Evolutionary conservation across 148 eudicot species (phyloP).

Genomic region (Heliamphora exappendiculata): DNA sequence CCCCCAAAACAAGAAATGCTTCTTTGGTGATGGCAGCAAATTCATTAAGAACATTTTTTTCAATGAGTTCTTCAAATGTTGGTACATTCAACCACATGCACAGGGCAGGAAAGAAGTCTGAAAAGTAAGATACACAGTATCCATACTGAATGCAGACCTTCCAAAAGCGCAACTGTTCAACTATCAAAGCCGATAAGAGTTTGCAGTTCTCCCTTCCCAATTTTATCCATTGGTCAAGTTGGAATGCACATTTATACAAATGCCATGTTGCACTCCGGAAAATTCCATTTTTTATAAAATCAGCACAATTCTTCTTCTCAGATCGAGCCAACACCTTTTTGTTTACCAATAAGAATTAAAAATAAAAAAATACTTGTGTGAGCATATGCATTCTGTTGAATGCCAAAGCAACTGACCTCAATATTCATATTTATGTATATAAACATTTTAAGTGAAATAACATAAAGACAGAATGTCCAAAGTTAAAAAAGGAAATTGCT

Average conservation of each 20-base stretch:
- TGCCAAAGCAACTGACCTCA: background rate
- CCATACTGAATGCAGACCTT: conserved; percentile 79
- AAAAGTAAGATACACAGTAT: conserved; percentile 51
- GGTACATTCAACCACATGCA: conserved; percentile 77
- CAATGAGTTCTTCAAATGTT: conserved; percentile 44
- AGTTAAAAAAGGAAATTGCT: conserved; percentile 11
- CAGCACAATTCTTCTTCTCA: conserved; percentile 49
- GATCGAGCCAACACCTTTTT: conserved; percentile 71
- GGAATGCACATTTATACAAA: conserved; percentile 41
- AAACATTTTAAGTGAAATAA: background rate
- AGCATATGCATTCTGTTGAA: background rate
- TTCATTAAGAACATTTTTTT: conserved; percentile 46
- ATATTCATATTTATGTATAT: background rate
- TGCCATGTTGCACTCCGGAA: conserved; percentile 67
- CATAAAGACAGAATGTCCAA: background rate
- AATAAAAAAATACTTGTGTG: background rate
- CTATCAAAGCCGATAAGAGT: conserved; percentile 58
- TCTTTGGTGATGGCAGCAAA: conserved; percentile 57
- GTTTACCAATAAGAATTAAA: background rate
- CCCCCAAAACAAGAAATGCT: conserved; percentile 58
- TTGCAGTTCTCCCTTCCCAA: conserved; percentile 52
- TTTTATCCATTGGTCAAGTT: conserved; percentile 64
- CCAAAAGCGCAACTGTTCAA: conserved; percentile 81
- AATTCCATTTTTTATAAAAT: conserved; percentile 48
- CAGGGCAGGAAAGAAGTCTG: conserved; percentile 60